Percentiles rank a stretch among this genome's conserved stretches.
Evolutionary conservation across 768 basidiomycete genomes (phyloP).

Genomic region (Clavaria fumosa): DNA sequence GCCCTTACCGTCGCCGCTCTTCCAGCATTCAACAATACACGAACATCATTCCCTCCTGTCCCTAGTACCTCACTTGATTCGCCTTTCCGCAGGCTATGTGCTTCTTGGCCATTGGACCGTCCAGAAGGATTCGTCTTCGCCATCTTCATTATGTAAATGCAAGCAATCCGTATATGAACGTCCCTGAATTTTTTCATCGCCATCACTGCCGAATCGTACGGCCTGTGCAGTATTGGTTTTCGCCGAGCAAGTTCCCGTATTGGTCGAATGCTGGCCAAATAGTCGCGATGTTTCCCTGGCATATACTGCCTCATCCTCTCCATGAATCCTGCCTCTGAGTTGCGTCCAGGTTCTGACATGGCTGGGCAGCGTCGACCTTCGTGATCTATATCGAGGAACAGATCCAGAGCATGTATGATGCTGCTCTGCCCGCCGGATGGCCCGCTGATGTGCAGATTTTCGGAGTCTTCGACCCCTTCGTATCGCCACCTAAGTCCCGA

Average conservation of each 20-base stretch:
- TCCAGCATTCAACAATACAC: conserved; percentile 72
- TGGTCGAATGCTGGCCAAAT: conserved; percentile 49
- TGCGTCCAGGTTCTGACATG: conserved; percentile 50
- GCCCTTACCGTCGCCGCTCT: conserved; percentile 74
- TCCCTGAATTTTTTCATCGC: conserved; percentile 77
- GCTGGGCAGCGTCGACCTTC: conserved; percentile 50
- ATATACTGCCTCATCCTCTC: conserved; percentile 89
- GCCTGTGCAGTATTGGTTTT: conserved; percentile 43
- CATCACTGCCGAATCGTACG: conserved; percentile 67
- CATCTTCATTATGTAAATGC: conserved; percentile 78
- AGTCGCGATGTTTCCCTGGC: conserved; percentile 83
- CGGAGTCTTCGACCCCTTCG: conserved; percentile 51
- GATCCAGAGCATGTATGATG: conserved; percentile 72
- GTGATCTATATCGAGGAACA: conserved; percentile 84
- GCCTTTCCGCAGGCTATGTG: conserved; percentile 13
- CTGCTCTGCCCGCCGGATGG: conserved; percentile 93
- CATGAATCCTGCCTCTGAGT: conserved; percentile 69
- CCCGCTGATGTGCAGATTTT: conserved; percentile 56
- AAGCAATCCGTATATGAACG: conserved; percentile 78
- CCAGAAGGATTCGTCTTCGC: conserved; percentile 44
- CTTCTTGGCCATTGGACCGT: conserved; percentile 39
- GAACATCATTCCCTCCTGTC: conserved; percentile 81
- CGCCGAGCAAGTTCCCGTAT: conserved; percentile 45
- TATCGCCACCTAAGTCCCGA: conserved; percentile 51
- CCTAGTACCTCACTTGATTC: conserved; percentile 46